Percentiles rank a stretch among this genome's conserved stretches.
Evolutionary conservation across 805 yeast species (phyloP).

Genomic region (Torulaspora microellipsoides): DNA sequence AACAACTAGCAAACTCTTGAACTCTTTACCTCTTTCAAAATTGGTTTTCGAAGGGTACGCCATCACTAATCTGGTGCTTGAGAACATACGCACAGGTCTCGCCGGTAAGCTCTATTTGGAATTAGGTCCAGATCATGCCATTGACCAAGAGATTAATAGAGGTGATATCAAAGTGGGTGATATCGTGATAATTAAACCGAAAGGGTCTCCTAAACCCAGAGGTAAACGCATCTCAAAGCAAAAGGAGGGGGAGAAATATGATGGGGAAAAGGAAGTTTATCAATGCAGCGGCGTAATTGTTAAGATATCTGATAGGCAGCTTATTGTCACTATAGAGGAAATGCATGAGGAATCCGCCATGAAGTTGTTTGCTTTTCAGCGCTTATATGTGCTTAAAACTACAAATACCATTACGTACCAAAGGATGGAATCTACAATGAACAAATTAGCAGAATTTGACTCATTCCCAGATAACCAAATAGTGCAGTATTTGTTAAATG

Average conservation of each 20-base stretch:
- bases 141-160: conserved; percentile 35
- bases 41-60: conserved; percentile 76
- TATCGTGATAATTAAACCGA: conserved; percentile 54
- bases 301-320: conserved; percentile 42
- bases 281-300: conserved; percentile 63
- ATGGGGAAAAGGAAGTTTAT: conserved; percentile 22
- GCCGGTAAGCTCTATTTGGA: conserved; percentile 63
- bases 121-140: conserved; percentile 49
- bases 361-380: conserved; percentile 32
- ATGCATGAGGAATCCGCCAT: conserved; percentile 49
- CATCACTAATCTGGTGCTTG: conserved; percentile 54
- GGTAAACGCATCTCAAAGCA: conserved; percentile 17
- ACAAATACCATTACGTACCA: conserved; percentile 68
- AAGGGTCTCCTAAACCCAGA: conserved; percentile 16
- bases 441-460: conserved; percentile 52
- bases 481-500: conserved; percentile 46
- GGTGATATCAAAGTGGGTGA: conserved; percentile 71
- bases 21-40: conserved; percentile 53
- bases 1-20: conserved; percentile 41
- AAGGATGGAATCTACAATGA: conserved; percentile 73
- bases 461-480: conserved; percentile 35
- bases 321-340: conserved; percentile 61
- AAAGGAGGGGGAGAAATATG: conserved; percentile 18
- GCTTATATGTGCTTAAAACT: conserved; percentile 39
- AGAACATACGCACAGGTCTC: conserved; percentile 66